Percentiles rank a stretch among this genome's conserved stretches.
phyloP scores from a whole-genome alignment of 768 basidiomycete genomes.

The Boletus edulis region DNA sequence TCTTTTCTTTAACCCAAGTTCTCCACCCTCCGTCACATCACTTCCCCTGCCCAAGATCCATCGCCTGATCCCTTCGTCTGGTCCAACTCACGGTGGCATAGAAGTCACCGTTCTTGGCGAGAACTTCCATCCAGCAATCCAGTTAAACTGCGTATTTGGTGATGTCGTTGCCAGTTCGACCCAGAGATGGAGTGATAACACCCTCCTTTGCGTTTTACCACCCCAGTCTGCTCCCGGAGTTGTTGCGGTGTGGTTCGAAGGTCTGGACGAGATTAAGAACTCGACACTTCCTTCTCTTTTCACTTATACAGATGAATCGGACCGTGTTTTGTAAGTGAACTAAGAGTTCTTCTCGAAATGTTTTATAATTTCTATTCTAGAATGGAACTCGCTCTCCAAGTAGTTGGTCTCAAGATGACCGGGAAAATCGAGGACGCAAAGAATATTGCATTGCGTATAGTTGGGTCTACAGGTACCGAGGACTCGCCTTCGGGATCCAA shows the following conservation, averaged over 20 bases:
- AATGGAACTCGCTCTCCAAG: conserved; percentile 94
- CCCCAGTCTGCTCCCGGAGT: conserved; percentile 78
- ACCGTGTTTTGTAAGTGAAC: conserved; percentile 74
- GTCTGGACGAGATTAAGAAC: conserved; percentile 61
- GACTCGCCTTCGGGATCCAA: conserved; percentile 36
- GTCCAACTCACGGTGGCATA: conserved; percentile 89
- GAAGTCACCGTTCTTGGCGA: conserved; percentile 93
- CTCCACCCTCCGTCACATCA: conserved; percentile 45
- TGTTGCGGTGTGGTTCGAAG: conserved; percentile 88
- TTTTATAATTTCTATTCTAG: conserved; percentile 39
- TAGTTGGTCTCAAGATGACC: conserved; percentile 95
- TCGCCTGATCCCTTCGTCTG: conserved; percentile 77
- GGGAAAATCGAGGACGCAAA: conserved; percentile 92
- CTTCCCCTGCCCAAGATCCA: conserved; percentile 73
- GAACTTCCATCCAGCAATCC: conserved; percentile 76
- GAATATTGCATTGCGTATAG: conserved; percentile 91
- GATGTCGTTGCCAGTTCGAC: conserved; percentile 78
- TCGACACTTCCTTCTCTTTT: conserved; percentile 61
- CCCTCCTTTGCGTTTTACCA: conserved; percentile 88
- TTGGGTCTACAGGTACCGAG: conserved; percentile 66
- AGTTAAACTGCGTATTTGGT: conserved; percentile 82
- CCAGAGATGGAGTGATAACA: conserved; percentile 89
- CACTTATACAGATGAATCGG: conserved; percentile 89
- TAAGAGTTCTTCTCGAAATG: neutral
- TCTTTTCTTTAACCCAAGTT: conserved; percentile 58